Conservation (phyloP, 768 basidiomycete genomes). For the Trametes sanguinea region DNA sequence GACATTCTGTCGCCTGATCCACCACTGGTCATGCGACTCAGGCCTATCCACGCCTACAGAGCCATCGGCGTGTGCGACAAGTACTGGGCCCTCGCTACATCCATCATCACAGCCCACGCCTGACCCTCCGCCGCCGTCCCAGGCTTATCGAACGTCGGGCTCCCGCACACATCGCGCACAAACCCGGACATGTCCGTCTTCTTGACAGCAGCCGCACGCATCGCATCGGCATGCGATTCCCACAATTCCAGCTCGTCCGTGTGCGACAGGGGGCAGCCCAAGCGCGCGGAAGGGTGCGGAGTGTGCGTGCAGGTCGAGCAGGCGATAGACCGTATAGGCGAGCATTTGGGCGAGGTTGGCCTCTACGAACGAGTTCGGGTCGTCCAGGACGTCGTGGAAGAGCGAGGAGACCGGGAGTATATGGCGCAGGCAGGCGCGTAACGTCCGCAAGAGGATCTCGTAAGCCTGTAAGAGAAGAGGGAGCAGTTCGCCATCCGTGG, state of each 20-base stretch:
- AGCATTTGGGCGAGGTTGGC: slow-evolving; percentile 30
- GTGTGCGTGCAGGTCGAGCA: slow-evolving; percentile 21
- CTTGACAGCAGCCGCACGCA: slow-evolving; percentile 17
- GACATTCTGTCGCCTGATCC: no score
- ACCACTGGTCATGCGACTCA: no score
- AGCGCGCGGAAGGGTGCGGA: background rate
- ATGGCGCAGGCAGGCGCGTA: slow-evolving; percentile 20
- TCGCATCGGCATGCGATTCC: slow-evolving; percentile 14
- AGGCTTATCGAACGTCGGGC: slow-evolving; percentile 26
- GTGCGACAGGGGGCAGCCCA: background rate
- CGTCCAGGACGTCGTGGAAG: slow-evolving; percentile 31
- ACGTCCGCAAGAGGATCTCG: slow-evolving; percentile 18
- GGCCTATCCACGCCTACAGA: no score
- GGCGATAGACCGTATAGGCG: slow-evolving; percentile 28
- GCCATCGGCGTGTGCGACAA: background rate
- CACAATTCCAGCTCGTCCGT: slow-evolving; percentile 11
- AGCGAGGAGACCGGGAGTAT: slow-evolving; percentile 17
- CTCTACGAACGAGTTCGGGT: slow-evolving; percentile 26
- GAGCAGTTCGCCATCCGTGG: background rate
- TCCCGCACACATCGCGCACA: slow-evolving; percentile 30
- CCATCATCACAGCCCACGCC: slow-evolving; percentile 26
- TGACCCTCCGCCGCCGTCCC: slow-evolving; percentile 30
- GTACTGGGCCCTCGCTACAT: slow-evolving; percentile 21
- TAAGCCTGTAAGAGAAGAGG: slow-evolving; percentile 5
- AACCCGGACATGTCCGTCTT: slow-evolving; percentile 30